These are phyloP conservation scores for Venturia pyrina DNA, from an alignment of 2,329 filamentous ascomycete genomes.

Conservation along the genomic window DNA sequence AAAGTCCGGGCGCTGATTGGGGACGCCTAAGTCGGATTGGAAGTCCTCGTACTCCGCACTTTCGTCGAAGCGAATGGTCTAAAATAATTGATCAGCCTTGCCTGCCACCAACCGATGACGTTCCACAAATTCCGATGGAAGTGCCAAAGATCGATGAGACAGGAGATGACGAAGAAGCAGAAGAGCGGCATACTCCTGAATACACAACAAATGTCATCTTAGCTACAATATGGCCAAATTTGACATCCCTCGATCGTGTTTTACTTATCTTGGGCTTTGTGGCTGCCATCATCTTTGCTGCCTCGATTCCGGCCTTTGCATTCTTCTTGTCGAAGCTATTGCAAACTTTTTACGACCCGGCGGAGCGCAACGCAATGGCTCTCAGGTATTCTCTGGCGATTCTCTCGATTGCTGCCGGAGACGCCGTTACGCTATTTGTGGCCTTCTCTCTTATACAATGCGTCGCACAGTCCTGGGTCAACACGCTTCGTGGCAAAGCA, in stretches of 20 bases:
- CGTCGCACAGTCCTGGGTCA: constrained; percentile 67
- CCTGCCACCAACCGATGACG: too few relatives aligned
- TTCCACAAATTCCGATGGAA: background rate
- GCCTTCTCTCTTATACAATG: constrained; percentile 64
- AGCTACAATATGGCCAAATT: constrained; percentile 44
- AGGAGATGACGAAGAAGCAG: background rate
- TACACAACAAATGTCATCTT: background rate
- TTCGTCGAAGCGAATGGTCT: background rate
- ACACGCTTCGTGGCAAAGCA: constrained; percentile 57
- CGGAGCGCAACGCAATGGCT: constrained; percentile 39
- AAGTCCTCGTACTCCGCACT: background rate
- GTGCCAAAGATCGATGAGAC: background rate
- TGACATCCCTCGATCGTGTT: background rate
- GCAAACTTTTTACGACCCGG: constrained; percentile 52
- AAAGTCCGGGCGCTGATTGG: background rate
- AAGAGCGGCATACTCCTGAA: background rate
- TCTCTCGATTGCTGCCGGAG: constrained; percentile 54
- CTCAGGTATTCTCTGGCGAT: constrained; percentile 61
- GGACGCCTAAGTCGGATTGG: background rate
- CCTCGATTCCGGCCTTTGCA: constrained; percentile 63
- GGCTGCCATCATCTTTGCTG: constrained; percentile 53
- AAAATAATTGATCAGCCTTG: background rate
- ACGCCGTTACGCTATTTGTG: constrained; percentile 54
- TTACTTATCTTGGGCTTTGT: constrained; percentile 45
- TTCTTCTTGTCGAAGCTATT: constrained; percentile 66